A percentile compares a stretch with the other conserved stretches of the same genome.
phyloP scores from a whole-genome alignment of 2,329 filamentous ascomycete species.

The Epichloe uncinata region DNA sequence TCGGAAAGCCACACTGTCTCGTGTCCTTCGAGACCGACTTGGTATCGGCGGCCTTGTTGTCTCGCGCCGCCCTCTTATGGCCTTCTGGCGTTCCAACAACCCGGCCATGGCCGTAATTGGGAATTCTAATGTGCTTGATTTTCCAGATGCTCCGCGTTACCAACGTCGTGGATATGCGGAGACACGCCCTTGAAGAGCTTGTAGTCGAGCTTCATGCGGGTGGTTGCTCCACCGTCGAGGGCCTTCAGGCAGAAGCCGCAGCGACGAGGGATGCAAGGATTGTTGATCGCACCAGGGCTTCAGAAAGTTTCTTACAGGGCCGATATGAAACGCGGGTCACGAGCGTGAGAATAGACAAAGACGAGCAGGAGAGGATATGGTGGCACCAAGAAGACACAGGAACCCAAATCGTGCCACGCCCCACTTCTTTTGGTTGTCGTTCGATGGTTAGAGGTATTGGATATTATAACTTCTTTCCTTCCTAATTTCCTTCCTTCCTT shows the following conservation, averaged over 20 bases:
- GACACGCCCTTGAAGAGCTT: constrained; percentile 41
- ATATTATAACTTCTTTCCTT: no score
- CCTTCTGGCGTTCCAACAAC: no score
- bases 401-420: no score
- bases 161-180: constrained; percentile 34
- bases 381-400: neutral
- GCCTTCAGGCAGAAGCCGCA: constrained; percentile 11
- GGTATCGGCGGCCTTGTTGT: no score
- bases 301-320: neutral
- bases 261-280: constrained; percentile 8
- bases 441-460: no score
- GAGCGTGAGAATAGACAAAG: neutral
- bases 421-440: no score
- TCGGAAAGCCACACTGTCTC: constrained; percentile 27
- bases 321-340: neutral
- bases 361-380: neutral
- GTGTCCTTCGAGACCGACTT: constrained; percentile 31
- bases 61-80: no score
- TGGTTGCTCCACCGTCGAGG: constrained; percentile 16
- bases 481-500: no score
- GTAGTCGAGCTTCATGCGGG: no score
- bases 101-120: no score
- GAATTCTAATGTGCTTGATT: no score
- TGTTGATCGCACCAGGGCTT: constrained; percentile 7
- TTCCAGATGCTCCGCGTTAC: constrained; percentile 31